A percentile compares a stretch with the other conserved stretches of the same genome.
Conservation (phyloP, 257 asterid genomes). For the Solanum virginianum region DNA sequence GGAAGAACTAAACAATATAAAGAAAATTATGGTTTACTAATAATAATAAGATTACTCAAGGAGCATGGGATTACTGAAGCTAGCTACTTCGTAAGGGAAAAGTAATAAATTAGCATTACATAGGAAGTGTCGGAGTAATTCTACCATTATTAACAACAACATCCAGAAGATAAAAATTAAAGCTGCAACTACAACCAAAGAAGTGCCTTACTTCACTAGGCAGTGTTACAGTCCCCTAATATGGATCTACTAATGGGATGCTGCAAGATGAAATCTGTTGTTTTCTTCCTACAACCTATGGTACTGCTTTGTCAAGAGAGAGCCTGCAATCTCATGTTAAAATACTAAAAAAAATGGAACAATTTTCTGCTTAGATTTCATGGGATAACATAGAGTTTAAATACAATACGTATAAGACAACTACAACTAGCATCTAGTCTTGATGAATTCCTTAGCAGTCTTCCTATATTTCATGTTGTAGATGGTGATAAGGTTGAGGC, state of each 20-base stretch:
- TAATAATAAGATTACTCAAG: neutral
- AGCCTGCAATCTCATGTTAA: neutral
- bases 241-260: slow-evolving; percentile 62
- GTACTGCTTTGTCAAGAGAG: neutral
- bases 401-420: neutral
- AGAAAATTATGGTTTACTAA: neutral
- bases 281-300: neutral
- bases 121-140: slow-evolving; percentile 12
- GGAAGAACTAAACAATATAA: neutral
- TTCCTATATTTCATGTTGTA: neutral
- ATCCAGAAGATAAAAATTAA: slow-evolving; percentile 17
- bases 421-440: neutral
- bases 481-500: too few species aligned
- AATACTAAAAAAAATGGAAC: neutral
- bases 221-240: slow-evolving; percentile 35
- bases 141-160: slow-evolving; percentile 23
- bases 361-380: neutral
- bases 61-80: neutral
- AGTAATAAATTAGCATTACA: neutral
- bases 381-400: neutral
- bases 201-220: slow-evolving; percentile 29
- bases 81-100: neutral
- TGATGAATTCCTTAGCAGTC: neutral
- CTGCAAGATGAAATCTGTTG: slow-evolving; percentile 38
- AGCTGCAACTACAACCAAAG: slow-evolving; percentile 24